Evolutionary conservation across 306 rosid genomes (phyloP).

Genomic region (Lathyrus aphaca): DNA sequence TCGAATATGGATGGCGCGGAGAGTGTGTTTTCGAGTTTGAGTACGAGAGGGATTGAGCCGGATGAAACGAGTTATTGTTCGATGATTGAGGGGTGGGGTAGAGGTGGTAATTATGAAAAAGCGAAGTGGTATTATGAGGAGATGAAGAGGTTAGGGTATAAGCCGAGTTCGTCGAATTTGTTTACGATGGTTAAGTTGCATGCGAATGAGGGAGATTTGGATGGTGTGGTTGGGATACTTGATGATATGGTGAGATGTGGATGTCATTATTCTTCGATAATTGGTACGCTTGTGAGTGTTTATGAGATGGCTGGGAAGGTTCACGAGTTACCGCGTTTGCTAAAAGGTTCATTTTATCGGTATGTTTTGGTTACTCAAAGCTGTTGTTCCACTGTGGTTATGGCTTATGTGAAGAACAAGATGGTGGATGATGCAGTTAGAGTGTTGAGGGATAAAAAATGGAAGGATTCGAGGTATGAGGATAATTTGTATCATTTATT

Average conservation of each 20-base stretch:
- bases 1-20: slow-evolving; percentile 76
- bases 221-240: slow-evolving; percentile 62
- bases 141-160: slow-evolving; percentile 63
- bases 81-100: slow-evolving; percentile 99
- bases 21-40: slow-evolving; percentile 54
- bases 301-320: slow-evolving; percentile 74
- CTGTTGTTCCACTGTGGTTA: slow-evolving; percentile 78
- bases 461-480: slow-evolving; percentile 73
- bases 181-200: slow-evolving; percentile 75
- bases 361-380: slow-evolving; percentile 73
- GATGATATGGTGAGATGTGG: slow-evolving; percentile 73
- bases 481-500: slow-evolving; percentile 83
- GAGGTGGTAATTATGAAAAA: slow-evolving; percentile 60
- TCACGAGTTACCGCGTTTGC: slow-evolving; percentile 61
- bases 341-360: slow-evolving; percentile 62
- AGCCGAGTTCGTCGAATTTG: slow-evolving; percentile 78
- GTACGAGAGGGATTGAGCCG: slow-evolving; percentile 48
- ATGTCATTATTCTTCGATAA: slow-evolving; percentile 69
- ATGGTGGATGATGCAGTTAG: slow-evolving; percentile 71
- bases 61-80: slow-evolving; percentile 88
- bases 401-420: slow-evolving; percentile 80
- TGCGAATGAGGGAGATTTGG: slow-evolving; percentile 70
- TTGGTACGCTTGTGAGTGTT: slow-evolving; percentile 70
- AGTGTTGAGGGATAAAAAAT: slow-evolving; percentile 66
- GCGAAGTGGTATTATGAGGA: slow-evolving; percentile 60